Conservation (phyloP, 2,329 filamentous ascomycete species). For the Cladosporium sp. region DNA sequence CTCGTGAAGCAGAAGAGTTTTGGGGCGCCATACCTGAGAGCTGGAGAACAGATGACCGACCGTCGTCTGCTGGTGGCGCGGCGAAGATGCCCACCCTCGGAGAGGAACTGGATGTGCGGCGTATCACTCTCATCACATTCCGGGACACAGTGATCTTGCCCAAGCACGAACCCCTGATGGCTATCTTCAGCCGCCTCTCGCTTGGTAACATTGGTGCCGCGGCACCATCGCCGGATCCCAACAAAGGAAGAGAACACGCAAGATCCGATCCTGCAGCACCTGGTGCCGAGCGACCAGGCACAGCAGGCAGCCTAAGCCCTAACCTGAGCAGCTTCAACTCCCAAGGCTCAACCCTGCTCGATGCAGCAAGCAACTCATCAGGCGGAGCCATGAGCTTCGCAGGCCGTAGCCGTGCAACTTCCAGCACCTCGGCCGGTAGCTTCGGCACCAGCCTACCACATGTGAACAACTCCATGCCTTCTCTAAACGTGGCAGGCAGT, state of each 20-base stretch:
- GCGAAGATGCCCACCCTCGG: conserved; percentile 41
- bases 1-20: conserved; percentile 79
- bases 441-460: conserved; percentile 38
- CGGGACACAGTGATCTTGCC: conserved; percentile 84
- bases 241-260: conserved; percentile 24
- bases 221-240: conserved; percentile 31
- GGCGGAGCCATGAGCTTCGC: conserved; percentile 26
- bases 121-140: conserved; percentile 81
- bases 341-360: conserved; percentile 73
- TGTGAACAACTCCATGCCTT: conserved; percentile 20
- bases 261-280: conserved; percentile 29
- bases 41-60: conserved; percentile 38
- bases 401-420: conserved; percentile 73
- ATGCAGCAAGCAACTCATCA: conserved; percentile 46
- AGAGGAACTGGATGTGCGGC: conserved; percentile 74
- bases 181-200: conserved; percentile 82
- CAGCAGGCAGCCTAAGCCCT: conserved; percentile 70
- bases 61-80: conserved; percentile 37
- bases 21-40: conserved; percentile 66
- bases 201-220: conserved; percentile 64
- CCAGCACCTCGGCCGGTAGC: conserved; percentile 63
- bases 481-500: conserved; percentile 15
- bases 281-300: conserved; percentile 46
- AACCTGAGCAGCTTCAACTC: conserved; percentile 74
- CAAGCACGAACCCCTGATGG: conserved; percentile 81